Evolutionary conservation across 1,284 basidiomycete species (phyloP).

Genomic region (Takashimella koratensis): DNA sequence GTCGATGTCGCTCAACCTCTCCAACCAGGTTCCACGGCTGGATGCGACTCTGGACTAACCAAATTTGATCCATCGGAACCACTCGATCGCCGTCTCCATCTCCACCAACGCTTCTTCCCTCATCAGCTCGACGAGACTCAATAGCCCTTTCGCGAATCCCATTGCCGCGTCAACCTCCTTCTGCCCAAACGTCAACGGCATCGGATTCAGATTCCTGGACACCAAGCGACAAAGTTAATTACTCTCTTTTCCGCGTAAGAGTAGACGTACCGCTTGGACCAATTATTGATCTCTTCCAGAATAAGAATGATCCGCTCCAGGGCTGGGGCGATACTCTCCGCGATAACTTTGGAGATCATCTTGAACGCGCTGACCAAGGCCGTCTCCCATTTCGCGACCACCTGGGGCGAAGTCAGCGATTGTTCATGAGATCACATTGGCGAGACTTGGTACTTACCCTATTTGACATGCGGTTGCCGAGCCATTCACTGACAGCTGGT

Average conservation of each 20-base stretch:
- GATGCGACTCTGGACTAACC: constrained; percentile 38
- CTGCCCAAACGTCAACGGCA: constrained; percentile 1
- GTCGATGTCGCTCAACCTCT: too few relatives aligned
- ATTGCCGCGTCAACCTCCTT: constrained; percentile 6
- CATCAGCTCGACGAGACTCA: constrained; percentile 27
- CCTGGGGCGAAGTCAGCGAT: constrained; percentile 17
- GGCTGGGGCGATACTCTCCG: constrained; percentile 38
- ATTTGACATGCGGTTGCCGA: constrained; percentile 42
- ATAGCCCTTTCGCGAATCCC: constrained; percentile 12
- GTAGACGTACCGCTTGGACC: constrained; percentile 11
- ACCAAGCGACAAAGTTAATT: not conserved
- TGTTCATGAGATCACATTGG: not conserved
- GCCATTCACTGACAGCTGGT: constrained; percentile 39
- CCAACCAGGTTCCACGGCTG: too few relatives aligned
- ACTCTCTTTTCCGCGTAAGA: constrained; percentile 17
- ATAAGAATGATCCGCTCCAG: constrained; percentile 37
- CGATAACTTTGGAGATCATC: constrained; percentile 31
- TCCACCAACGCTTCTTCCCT: constrained; percentile 34
- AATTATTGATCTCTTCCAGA: constrained; percentile 38
- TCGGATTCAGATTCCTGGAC: not conserved
- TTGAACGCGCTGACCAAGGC: constrained; percentile 26
- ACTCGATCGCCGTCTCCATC: constrained; percentile 30
- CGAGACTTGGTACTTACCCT: constrained; percentile 18
- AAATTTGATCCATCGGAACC: constrained; percentile 44
- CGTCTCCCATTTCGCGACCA: constrained; percentile 42